These are phyloP conservation scores for Fonsecaea pedrosoi DNA, from an alignment of 2,329 filamentous ascomycete genomes.

Conservation along the genomic window DNA sequence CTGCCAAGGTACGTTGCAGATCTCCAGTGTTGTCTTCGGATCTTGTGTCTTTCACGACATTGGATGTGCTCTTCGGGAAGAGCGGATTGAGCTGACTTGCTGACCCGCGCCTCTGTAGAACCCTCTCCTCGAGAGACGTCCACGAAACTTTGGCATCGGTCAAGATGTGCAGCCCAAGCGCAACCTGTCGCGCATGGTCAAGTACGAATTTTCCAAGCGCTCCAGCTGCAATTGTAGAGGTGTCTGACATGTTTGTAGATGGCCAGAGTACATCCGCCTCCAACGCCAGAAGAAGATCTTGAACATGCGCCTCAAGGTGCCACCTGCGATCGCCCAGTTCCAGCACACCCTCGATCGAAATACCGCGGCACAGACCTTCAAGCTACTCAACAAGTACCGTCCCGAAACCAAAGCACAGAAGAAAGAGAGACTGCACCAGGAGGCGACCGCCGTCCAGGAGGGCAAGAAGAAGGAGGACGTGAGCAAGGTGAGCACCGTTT, in stretches of 20 bases:
- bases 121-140: conserved; percentile 97
- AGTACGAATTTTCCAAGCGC: conserved; percentile 50
- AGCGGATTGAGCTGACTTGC: conserved; percentile 15
- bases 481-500: conserved; percentile 69
- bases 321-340: conserved; percentile 96
- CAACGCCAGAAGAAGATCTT: conserved; percentile 96
- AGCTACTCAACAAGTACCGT: conserved; percentile 99
- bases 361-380: conserved; percentile 95
- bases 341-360: conserved; percentile 95
- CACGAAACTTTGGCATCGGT: conserved; percentile 97
- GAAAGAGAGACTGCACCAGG: conserved; percentile 98
- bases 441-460: conserved; percentile 96
- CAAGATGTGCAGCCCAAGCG: conserved; percentile 97
- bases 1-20: conserved; percentile 74
- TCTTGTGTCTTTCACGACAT: neutral
- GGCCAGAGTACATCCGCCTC: conserved; percentile 98
- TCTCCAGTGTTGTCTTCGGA: conserved; percentile 6
- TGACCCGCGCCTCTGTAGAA: conserved; percentile 65
- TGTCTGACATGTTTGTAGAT: conserved; percentile 49
- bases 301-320: conserved; percentile 97
- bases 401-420: conserved; percentile 99
- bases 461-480: conserved; percentile 99
- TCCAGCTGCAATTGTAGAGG: neutral
- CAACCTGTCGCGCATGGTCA: conserved; percentile 97
- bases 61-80: neutral